Conservation (phyloP, 1,284 basidiomycete genomes). For the Stygiomarasmius scandens region DNA sequence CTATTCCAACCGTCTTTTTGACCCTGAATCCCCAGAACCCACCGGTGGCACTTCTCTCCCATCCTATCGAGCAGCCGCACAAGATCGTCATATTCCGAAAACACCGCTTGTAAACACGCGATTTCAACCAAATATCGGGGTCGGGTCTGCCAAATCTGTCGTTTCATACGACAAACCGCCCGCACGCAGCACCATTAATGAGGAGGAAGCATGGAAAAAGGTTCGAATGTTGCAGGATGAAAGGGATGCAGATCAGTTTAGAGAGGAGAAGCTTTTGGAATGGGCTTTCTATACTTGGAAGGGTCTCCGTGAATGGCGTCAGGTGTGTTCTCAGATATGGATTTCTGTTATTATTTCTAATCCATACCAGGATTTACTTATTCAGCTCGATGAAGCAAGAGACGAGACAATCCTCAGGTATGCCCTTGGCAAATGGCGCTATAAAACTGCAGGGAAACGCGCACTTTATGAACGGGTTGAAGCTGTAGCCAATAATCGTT, state of each 20-base stretch:
- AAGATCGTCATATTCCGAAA: slow-evolving; percentile 23
- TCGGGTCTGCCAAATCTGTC: slow-evolving; percentile 16
- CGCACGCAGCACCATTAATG: slow-evolving; percentile 54
- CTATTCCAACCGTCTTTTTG: background rate
- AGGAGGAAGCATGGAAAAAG: slow-evolving; percentile 77
- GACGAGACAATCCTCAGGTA: slow-evolving; percentile 61
- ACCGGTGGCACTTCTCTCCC: slow-evolving; percentile 40
- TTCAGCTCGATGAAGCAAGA: slow-evolving; percentile 58
- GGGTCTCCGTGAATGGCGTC: slow-evolving; percentile 67
- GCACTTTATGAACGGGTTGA: slow-evolving; percentile 45
- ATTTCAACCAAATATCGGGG: slow-evolving; percentile 16
- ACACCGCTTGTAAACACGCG: background rate
- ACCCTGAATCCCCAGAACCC: slow-evolving; percentile 2
- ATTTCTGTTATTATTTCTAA: slow-evolving; percentile 7
- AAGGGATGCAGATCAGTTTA: slow-evolving; percentile 68
- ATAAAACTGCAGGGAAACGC: slow-evolving; percentile 35
- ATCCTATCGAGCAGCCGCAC: slow-evolving; percentile 49
- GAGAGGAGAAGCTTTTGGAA: slow-evolving; percentile 61
- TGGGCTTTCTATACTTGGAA: slow-evolving; percentile 75
- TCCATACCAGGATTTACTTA: background rate
- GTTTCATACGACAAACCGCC: slow-evolving; percentile 32
- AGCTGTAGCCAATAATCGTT: slow-evolving; percentile 42
- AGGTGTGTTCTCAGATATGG: slow-evolving; percentile 47
- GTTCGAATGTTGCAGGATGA: slow-evolving; percentile 71
- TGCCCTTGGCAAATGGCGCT: slow-evolving; percentile 61